Base-by-base conservation (phyloP, 1,139 yeast genomes). In the Torulaspora globosa region DNA sequence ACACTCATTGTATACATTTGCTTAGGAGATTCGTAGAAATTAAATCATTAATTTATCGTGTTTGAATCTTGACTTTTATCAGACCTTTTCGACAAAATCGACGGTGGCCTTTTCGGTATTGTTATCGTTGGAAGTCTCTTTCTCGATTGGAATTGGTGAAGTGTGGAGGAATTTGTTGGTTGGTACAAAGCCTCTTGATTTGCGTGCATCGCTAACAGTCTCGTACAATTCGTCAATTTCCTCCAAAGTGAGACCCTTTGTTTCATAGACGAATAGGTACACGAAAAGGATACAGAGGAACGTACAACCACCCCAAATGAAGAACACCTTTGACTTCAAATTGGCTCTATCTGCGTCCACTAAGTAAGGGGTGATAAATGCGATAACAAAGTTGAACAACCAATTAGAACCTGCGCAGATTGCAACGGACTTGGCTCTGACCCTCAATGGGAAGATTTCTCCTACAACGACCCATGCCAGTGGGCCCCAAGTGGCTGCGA, bases 401-500 rank as follows among this genome's bases (percentile, higher is more conserved):
- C 90, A 84, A 70, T 83, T 83, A 44, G 84, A 75, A 48, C 82
- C 83, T 27, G 79, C 72, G 43, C 89, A 84, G 52, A 84, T 69
- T 51, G 87, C 80, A 80, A 84, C 82, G 52, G 82, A 87, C 71
- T 83, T 83, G 41, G 86, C 75, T 70, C 85, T 79, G 62, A 84
- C 79, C 69, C 89, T 78, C 57, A 83, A 75, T 62, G 94, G 92
- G 71, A 78, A 84, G 47, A 82, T 74, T 70, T 85, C 94, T 32
- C 90, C 78, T 44, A 80, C 76, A 60, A 83, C 79, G 53, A 82
- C 81, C 72, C 74, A 85, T 42, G 80, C 81, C 60, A 82, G 78
- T 58, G 90, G 89, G 52, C 88, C 94, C 92, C 94, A 84, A 18
- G 92, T 79, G 44, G 82, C 73, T 41, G 94, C 92, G 65, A 84